phyloP scores from a whole-genome alignment of 345 rosid species.

The Camelina neglecta region DNA sequence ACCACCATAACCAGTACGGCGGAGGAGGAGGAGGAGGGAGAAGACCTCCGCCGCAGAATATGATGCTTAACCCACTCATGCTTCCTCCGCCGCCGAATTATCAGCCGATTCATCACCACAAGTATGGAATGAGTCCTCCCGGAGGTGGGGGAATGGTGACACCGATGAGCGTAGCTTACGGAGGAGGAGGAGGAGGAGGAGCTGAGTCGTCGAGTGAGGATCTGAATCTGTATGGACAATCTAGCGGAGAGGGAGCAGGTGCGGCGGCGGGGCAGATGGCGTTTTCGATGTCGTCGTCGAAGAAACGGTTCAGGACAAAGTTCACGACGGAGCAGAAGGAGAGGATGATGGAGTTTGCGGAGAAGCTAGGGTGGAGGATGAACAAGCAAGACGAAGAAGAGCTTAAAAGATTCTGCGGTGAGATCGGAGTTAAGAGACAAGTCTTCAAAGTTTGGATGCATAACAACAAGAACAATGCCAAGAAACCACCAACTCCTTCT shows the following conservation, averaged over 20 bases:
- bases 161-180: constrained; percentile 75
- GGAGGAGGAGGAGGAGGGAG: constrained; percentile 33
- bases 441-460: constrained; percentile 95
- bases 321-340: constrained; percentile 75
- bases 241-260: constrained; percentile 48
- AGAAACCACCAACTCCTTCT: constrained; percentile 47
- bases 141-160: constrained; percentile 57
- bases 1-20: constrained; percentile 23
- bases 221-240: constrained; percentile 59
- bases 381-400: constrained; percentile 71
- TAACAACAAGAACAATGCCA: constrained; percentile 70
- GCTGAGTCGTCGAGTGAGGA: constrained; percentile 83
- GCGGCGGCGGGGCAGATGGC: constrained; percentile 51
- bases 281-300: constrained; percentile 63
- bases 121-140: constrained; percentile 53
- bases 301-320: constrained; percentile 65
- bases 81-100: constrained; percentile 54
- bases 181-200: constrained; percentile 55
- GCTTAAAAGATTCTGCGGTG: constrained; percentile 63
- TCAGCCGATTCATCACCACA: constrained; percentile 44
- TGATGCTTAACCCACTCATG: constrained; percentile 53
- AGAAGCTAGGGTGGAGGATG: constrained; percentile 78
- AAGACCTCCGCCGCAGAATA: constrained; percentile 37
- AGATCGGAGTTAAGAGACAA: constrained; percentile 69
- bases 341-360: constrained; percentile 80